Percentiles rank a stretch among this genome's conserved stretches.
Conservation (phyloP, 2,329 filamentous ascomycete species). For the Sclerotinia subarctica region DNA sequence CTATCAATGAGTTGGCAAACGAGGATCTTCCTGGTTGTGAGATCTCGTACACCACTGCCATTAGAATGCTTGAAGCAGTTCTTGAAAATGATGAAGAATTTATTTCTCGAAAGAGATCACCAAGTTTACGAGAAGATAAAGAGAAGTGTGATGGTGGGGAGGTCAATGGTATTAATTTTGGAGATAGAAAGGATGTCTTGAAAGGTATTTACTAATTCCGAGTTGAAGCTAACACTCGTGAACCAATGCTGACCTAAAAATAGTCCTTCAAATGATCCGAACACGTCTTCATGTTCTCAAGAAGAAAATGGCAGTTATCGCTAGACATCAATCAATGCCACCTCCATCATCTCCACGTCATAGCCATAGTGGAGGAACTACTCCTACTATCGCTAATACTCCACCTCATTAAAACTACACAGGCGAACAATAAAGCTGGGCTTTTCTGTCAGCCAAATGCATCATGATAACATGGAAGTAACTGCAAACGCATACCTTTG, state of each 20-base stretch:
- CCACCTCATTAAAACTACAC: slow-evolving; percentile 31
- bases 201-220: slow-evolving; percentile 56
- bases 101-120: slow-evolving; percentile 43
- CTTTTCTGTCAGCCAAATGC: slow-evolving; percentile 9
- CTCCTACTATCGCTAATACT: slow-evolving; percentile 37
- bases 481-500: background rate
- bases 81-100: slow-evolving; percentile 74
- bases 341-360: slow-evolving; percentile 33
- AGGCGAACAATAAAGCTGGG: slow-evolving; percentile 10
- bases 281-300: slow-evolving; percentile 54
- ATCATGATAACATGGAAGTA: slow-evolving; percentile 13
- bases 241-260: background rate
- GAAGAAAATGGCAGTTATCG: slow-evolving; percentile 61
- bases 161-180: slow-evolving; percentile 57
- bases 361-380: slow-evolving; percentile 36
- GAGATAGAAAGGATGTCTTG: slow-evolving; percentile 69
- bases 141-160: slow-evolving; percentile 44
- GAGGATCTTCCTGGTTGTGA: slow-evolving; percentile 86
- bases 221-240: slow-evolving; percentile 25
- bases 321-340: slow-evolving; percentile 42
- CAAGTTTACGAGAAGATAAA: slow-evolving; percentile 45
- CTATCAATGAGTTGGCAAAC: slow-evolving; percentile 92
- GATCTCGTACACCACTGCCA: slow-evolving; percentile 87
- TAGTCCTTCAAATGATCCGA: slow-evolving; percentile 63
- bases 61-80: slow-evolving; percentile 92